These are phyloP conservation scores for Calonectria leucothoes DNA, from an alignment of 2,329 filamentous ascomycete species.

Conservation along the genomic window DNA sequence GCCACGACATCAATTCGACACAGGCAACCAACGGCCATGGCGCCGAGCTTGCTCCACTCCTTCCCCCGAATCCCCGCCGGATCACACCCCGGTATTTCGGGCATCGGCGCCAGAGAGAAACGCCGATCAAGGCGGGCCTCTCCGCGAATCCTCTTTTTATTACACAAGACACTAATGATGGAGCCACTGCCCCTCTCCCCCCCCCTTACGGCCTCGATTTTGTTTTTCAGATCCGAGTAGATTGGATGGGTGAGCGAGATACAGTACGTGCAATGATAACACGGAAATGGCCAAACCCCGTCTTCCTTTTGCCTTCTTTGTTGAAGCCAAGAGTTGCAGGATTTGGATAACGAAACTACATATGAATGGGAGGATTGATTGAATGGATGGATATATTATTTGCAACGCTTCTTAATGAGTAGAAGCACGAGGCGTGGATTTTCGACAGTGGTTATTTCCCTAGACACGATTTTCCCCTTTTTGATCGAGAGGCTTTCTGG, in stretches of 20 bases:
- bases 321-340: neutral
- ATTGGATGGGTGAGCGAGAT: neutral
- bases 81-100: neutral
- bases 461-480: neutral
- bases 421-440: neutral
- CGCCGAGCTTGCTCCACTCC: neutral
- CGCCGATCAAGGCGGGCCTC: neutral
- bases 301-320: neutral
- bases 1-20: neutral
- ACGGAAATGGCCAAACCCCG: neutral
- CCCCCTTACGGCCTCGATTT: constrained; percentile 2
- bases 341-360: neutral
- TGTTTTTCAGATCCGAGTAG: neutral
- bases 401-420: neutral
- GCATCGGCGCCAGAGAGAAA: neutral
- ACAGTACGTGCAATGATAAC: constrained; percentile 14
- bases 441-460: neutral
- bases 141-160: neutral
- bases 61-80: neutral
- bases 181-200: neutral
- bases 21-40: neutral
- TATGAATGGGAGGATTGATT: neutral
- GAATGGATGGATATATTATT: neutral
- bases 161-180: constrained; percentile 12
- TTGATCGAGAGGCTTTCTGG: neutral